Evolutionary conservation across 768 basidiomycete genomes (phyloP), one percentile per base, ranked within the genome.

Genomic region (Rhizopogon vesiculosus): DNA sequence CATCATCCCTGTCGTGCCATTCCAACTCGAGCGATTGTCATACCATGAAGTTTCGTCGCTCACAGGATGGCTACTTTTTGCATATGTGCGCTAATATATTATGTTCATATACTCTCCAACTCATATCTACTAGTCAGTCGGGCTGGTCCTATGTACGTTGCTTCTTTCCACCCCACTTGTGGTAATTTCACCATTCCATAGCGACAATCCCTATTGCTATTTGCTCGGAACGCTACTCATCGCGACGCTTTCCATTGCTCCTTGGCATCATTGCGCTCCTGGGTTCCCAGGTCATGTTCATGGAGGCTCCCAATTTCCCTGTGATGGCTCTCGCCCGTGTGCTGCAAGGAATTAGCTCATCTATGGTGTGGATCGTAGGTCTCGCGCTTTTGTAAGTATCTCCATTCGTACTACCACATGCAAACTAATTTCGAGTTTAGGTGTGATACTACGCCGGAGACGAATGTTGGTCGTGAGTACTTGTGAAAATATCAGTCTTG

Each of bases 1-100:
- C 28, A 80, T 85, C 55, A 78, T 85, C 33, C 84, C 85, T 8
- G 82, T 85, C 31, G 74, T 85, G 55, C 84, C 85, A 1, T 86
- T 85, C 61, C 83, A 82, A 35, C 76, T 86, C 22, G 77, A 84
- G 60, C 64, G 55, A 5, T 72, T 85, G 45, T 67, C 74, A 0
- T 80, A 80, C 55, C 62, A 64, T 7, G 53, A 68, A 10, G 75
- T 83, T 22, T 84, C 83, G 35, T 71, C 74, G 2, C 74, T 76
- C 31, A 75, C 80, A 0, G 84, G 84, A 31, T 87, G 84, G 84
- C 69, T 86, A 3, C 69, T 86, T 15, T 83, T 79, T 59, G 76
- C 81, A 56, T 85, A 77, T 57, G 84, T 83, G 58, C 49, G 80
- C 73, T 18, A 3, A 22, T 18, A 53, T 18, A 6, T 40, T 53